These are phyloP conservation scores for Thelephora terrestris DNA, from an alignment of 1,284 basidiomycete species.

Conservation along the genomic window DNA sequence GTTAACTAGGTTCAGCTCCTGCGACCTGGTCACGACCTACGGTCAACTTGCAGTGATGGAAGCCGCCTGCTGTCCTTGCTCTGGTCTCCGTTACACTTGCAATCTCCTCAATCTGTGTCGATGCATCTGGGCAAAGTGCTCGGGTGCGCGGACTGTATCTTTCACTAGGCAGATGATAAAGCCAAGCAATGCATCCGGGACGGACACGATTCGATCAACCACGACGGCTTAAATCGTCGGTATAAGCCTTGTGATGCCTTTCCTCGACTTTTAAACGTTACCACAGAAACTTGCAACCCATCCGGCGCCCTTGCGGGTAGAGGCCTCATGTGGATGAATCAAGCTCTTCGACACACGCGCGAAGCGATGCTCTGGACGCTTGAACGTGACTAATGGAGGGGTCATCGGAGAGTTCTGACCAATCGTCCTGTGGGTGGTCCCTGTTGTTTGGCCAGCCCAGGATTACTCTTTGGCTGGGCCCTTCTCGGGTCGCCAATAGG, in stretches of 20 bases:
- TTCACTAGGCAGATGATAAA: slow-evolving; percentile 22
- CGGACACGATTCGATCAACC: slow-evolving; percentile 56
- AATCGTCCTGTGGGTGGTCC: background rate
- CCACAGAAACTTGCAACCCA: slow-evolving; percentile 70
- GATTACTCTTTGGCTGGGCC: slow-evolving; percentile 79
- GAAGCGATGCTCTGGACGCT: slow-evolving; percentile 82
- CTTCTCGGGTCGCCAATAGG: slow-evolving; percentile 68
- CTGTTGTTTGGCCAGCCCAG: slow-evolving; percentile 28
- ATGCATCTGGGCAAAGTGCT: background rate
- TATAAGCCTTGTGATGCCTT: slow-evolving; percentile 4
- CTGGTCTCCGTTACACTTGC: background rate
- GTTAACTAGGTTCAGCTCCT: background rate
- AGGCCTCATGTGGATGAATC: slow-evolving; percentile 66
- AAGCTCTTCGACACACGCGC: slow-evolving; percentile 74
- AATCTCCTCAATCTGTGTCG: background rate
- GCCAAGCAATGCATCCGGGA: slow-evolving; percentile 43
- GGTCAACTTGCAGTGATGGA: background rate
- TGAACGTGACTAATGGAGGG: slow-evolving; percentile 70
- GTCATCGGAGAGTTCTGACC: too few species aligned
- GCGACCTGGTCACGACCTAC: background rate
- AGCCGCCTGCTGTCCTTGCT: background rate
- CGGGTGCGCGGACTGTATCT: background rate
- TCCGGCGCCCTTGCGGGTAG: slow-evolving; percentile 58
- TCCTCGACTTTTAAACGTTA: background rate
- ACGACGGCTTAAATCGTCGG: slow-evolving; percentile 53